Percentiles rank a stretch among this genome's conserved stretches.
Conservation (phyloP, 2,329 filamentous ascomycete genomes). For the Pseudogymnoascus sp. region DNA sequence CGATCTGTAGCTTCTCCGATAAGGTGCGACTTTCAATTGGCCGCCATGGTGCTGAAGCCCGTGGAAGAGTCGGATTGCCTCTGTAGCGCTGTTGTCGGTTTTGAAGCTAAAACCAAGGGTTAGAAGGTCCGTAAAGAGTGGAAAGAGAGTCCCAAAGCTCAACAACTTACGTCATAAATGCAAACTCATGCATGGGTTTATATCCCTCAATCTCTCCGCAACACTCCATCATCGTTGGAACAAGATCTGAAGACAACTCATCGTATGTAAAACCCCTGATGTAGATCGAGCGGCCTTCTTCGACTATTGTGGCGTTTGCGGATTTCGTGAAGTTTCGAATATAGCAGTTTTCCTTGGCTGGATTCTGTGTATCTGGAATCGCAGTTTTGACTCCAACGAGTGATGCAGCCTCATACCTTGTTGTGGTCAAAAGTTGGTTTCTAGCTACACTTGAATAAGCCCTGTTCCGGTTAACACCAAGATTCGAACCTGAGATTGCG, state of each 20-base stretch:
- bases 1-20: background rate
- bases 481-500: background rate
- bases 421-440: background rate
- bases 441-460: background rate
- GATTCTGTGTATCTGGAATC: background rate
- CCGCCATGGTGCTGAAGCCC: background rate
- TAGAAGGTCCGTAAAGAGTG: background rate
- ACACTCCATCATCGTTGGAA: background rate
- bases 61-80: background rate
- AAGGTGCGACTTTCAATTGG: background rate
- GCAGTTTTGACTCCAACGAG: background rate
- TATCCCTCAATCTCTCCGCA: background rate
- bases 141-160: background rate
- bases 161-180: background rate
- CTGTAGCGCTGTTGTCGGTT: background rate
- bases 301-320: background rate
- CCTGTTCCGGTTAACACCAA: background rate
- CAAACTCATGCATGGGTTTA: background rate
- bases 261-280: background rate
- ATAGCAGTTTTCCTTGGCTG: background rate
- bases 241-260: background rate
- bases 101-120: background rate
- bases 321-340: background rate
- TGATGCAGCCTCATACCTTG: background rate
- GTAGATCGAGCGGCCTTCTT: background rate